Evolutionary conservation across 2,329 filamentous ascomycete species (phyloP), one percentile per base, ranked within the genome.

Genomic region (Teratosphaeria destructans): DNA sequence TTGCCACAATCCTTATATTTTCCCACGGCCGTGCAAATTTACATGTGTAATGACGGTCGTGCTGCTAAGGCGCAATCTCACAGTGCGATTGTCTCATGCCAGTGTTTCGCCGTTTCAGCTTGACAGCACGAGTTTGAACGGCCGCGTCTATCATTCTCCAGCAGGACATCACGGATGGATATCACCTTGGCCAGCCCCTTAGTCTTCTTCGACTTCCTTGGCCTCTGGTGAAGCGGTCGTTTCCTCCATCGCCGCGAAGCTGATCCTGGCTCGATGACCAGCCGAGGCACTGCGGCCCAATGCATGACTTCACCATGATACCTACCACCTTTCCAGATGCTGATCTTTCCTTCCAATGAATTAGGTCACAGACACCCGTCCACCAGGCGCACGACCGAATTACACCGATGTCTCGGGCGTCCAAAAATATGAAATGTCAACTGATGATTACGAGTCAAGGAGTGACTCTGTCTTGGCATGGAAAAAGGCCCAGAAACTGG

Each of bases 401-500:
- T 90, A 89, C 76, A 87, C 83, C 65, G 92, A 95, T 76, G 82
- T 88, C 53, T 87, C 88, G 52, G 81, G 84, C 10, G 90, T 96
- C 5, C 85, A 91, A 59, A 96, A 96, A 77, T 97, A 94, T 74
- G 84, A 88, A 63, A 88, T 99, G 81, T 89, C 91, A n/a, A 80
- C 82, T 57, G 82, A 86, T 56, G 88, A 92, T 70, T 99, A 99
- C 76, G 90, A 91, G 72, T 84, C 85, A 69, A 90, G 92, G 70
- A 80, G 85, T 52, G 90, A 96, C 75, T 93, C 88, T 3, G 94
- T 99, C 14, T 82, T 96, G 27, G 89, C 92, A 5, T 97, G 91
- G 91, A 99, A 99, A 77, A 93, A 89, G 77, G 79, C 85, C n/a
- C 86, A 96, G 74, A 92, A 95, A 73, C 83, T 97, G n/a, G 94